Base-by-base conservation (phyloP, 2,329 filamentous ascomycete genomes). In the Clarireedia sp. region DNA sequence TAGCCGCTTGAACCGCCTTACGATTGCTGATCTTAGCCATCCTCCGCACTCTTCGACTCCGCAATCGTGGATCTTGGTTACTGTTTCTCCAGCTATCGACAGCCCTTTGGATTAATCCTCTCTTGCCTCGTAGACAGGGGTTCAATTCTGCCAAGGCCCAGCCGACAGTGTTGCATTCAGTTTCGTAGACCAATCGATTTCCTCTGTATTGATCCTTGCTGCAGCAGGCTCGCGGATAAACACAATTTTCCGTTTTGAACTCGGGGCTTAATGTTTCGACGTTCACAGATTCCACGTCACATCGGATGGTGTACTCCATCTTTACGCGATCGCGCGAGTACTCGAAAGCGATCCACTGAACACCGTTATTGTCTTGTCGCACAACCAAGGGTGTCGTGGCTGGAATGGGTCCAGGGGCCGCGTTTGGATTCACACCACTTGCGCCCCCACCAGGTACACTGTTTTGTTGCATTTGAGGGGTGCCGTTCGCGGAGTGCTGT, bases 41-140 rank as follows among this genome's bases (percentile, higher is more conserved):
- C 62, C 94, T 84, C 63, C 94, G 85, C 56, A 99, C 94, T 65
- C 94, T 81, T 70, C 94, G 81, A 72, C 92, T 97, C 69, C 94
- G 83, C 68, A 97, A 77, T 63, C 91, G 82, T 49, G 90, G 89
- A 66, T 99, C 94, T 74, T 95, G 90, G 74, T 97, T 97, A 79
- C 92, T 97, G 76, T 99, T 99, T 60, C 94, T 82, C 94, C 94
- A 97, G 75, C 91, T 96, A 73, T 99, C 94, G 45, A 99, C 94
- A 2, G 94, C 94, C 62, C 94, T 82, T 75, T 99, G 94, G 64
- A 99, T 99, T 58, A 99, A 78, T 7, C 94, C 94, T 64, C 94
- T 83, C 78, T 97, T 97, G 63, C 92, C 92, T 60, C 92, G 84
- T 57, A 97, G 79, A 56, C 89, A 87, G 7, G 90, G 86, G 71